These are phyloP conservation scores for Podospora australis DNA, from an alignment of 495 filamentous ascomycete genomes.

Conservation along the genomic window DNA sequence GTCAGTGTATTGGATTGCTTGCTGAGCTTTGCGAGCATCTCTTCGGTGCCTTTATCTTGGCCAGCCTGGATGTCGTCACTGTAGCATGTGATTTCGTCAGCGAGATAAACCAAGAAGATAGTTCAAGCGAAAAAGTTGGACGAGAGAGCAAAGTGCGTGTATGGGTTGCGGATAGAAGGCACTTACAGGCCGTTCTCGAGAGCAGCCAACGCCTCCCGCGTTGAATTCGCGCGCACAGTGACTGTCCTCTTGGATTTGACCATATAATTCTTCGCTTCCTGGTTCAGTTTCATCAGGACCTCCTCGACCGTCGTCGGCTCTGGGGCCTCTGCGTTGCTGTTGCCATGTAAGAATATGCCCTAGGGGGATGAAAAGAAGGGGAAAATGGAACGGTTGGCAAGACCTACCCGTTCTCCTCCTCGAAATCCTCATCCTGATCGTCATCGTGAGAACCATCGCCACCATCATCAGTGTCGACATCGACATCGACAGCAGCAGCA, in stretches of 20 bases:
- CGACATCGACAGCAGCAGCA: background rate
- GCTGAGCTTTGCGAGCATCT: no score
- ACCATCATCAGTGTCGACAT: slow-evolving; percentile 5
- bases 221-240: slow-evolving; percentile 16
- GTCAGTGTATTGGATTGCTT: no score
- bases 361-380: background rate
- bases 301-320: slow-evolving; percentile 19
- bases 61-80: no score
- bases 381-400: no score
- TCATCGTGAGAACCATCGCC: background rate
- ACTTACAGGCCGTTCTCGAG: slow-evolving; percentile 18
- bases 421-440: background rate
- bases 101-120: no score
- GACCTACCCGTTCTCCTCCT: no score
- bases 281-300: slow-evolving; percentile 17
- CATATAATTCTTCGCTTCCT: slow-evolving; percentile 28
- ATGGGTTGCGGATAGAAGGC: no score
- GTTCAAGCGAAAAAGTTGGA: no score
- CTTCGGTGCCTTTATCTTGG: no score
- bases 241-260: slow-evolving; percentile 23
- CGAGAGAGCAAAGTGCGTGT: no score
- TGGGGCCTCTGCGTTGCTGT: background rate
- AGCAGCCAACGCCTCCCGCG: slow-evolving; percentile 8
- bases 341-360: background rate
- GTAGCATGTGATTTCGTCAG: no score